Conservation (phyloP, 305 asterid genomes). For the Solanum aculeatissimum region DNA sequence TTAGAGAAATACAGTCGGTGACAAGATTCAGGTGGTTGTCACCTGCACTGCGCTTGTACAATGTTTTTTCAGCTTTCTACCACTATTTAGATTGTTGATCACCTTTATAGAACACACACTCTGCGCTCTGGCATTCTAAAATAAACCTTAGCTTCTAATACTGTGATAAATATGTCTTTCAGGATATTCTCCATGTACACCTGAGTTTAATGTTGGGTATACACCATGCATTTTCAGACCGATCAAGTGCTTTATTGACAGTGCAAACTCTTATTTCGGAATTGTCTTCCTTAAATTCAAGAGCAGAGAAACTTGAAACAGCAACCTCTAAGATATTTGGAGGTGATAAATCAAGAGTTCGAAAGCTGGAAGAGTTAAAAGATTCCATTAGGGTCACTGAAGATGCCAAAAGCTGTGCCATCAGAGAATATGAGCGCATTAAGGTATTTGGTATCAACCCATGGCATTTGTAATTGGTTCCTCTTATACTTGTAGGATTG, state of each 20-base stretch:
- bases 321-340: slow-evolving; percentile 72
- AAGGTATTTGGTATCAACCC: slow-evolving; percentile 40
- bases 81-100: not conserved
- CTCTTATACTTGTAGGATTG: not conserved
- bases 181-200: slow-evolving; percentile 82
- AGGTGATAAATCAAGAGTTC: slow-evolving; percentile 65
- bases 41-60: not conserved
- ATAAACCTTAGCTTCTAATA: not conserved
- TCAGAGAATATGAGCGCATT: slow-evolving; percentile 77
- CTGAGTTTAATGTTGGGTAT: slow-evolving; percentile 82
- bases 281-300: slow-evolving; percentile 63
- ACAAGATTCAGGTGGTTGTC: not conserved
- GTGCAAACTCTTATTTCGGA: slow-evolving; percentile 91
- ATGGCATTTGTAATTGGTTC: not conserved
- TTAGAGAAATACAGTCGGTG: not conserved
- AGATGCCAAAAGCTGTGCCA: slow-evolving; percentile 75
- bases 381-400: slow-evolving; percentile 74
- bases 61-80: not conserved
- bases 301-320: slow-evolving; percentile 74
- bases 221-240: slow-evolving; percentile 78
- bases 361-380: slow-evolving; percentile 57
- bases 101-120: not conserved
- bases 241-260: slow-evolving; percentile 86
- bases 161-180: slow-evolving; percentile 12
- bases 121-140: not conserved